Conservation (phyloP, 805 yeast species). For the Candida chauliodis region DNA sequence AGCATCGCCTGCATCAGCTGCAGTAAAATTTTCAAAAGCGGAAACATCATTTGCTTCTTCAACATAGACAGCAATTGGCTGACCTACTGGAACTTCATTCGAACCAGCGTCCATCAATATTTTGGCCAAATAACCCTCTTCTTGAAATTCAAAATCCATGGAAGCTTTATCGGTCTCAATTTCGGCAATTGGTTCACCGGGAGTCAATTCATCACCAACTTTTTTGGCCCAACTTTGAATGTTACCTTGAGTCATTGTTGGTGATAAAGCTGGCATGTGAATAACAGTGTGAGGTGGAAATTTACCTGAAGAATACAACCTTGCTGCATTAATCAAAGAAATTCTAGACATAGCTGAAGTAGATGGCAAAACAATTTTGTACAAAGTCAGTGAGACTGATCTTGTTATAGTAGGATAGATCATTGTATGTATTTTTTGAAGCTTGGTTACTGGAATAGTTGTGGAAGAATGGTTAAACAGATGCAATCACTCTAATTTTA, state of each 20-base stretch:
- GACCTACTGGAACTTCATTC: conserved; percentile 87
- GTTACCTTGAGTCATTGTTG: conserved; percentile 97
- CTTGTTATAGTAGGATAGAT: conserved; percentile 4
- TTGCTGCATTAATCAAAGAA: conserved; percentile 24
- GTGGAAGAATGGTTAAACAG: background rate
- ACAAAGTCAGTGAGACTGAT: background rate
- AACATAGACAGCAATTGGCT: conserved; percentile 95
- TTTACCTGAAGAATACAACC: conserved; percentile 41
- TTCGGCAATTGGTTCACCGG: conserved; percentile 96
- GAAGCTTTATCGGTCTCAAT: conserved; percentile 97
- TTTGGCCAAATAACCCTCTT: conserved; percentile 90
- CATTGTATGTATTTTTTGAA: too few species aligned
- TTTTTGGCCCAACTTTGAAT: conserved; percentile 86
- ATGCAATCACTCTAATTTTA: background rate
- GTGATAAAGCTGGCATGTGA: conserved; percentile 98
- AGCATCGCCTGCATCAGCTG: conserved; percentile 68
- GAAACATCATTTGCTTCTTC: conserved; percentile 80
- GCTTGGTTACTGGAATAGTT: background rate
- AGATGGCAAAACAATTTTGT: conserved; percentile 1
- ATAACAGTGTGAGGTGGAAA: conserved; percentile 86
- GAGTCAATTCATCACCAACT: conserved; percentile 81
- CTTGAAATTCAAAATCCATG: conserved; percentile 98
- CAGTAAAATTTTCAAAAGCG: conserved; percentile 83
- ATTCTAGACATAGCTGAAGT: conserved; percentile 15
- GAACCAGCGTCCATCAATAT: conserved; percentile 79